Evolutionary conservation across 352 stramenopile species (phyloP).

Genomic region (Thalassiosira tumida): DNA sequence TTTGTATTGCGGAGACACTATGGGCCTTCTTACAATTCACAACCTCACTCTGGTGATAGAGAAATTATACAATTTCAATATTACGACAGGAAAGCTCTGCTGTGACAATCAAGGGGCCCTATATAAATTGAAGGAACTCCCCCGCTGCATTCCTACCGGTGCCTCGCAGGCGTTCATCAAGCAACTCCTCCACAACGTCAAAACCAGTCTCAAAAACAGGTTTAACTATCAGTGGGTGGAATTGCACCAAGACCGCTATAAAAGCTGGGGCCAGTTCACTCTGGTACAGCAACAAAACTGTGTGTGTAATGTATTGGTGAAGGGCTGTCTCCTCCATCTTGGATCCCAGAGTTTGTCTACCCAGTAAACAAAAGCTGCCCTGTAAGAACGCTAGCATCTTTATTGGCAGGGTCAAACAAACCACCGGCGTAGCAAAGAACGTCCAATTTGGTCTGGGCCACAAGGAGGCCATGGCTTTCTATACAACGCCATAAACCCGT

Average conservation of each 20-base stretch:
- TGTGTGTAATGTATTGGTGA: neutral
- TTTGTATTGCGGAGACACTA: neutral
- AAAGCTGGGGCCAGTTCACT: neutral
- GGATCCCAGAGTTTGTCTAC: neutral
- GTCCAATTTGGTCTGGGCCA: neutral
- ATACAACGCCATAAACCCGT: neutral
- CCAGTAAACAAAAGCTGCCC: neutral
- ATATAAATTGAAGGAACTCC: neutral
- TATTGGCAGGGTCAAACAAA: neutral
- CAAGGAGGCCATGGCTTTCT: neutral
- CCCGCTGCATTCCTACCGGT: neutral
- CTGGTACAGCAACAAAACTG: neutral
- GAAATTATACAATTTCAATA: neutral
- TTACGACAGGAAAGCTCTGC: neutral
- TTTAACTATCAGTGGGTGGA: neutral
- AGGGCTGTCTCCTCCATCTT: neutral
- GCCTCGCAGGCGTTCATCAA: neutral
- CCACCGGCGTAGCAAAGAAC: neutral
- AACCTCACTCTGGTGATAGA: neutral
- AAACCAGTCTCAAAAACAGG: neutral
- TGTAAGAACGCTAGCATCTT: neutral
- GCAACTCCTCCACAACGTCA: neutral
- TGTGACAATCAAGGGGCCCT: slow-evolving; percentile 16
- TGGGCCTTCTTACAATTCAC: neutral
- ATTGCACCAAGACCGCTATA: neutral